Conservation (phyloP, 176 grass and related monocot species). For the Oryza nivara region DNA sequence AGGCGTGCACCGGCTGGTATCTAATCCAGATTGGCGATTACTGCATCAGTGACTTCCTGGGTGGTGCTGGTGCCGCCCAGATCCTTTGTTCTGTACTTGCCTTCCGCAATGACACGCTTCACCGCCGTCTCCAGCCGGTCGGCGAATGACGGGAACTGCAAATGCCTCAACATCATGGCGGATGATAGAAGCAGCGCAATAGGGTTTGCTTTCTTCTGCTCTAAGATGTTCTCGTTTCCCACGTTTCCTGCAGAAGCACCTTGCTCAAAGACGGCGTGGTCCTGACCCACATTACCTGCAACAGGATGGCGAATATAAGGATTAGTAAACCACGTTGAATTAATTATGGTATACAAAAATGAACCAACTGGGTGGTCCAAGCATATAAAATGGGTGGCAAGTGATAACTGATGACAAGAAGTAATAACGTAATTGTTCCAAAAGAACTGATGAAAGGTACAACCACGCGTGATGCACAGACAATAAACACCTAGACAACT, state of each 20-base stretch:
- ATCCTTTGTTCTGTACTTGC: conserved; percentile 74
- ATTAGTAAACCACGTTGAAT: conserved; percentile 23
- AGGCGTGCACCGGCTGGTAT: conserved; percentile 15
- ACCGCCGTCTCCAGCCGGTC: conserved; percentile 85
- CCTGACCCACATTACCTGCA: conserved; percentile 92
- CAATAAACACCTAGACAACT: no score
- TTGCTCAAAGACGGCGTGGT: conserved; percentile 96
- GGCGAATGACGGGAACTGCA: conserved; percentile 89
- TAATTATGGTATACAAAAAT: neutral
- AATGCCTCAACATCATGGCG: conserved; percentile 92
- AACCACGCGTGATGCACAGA: neutral
- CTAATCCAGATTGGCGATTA: conserved; percentile 76
- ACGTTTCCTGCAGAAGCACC: conserved; percentile 95
- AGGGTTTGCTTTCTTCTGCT: conserved; percentile 86
- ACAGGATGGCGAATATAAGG: conserved; percentile 2
- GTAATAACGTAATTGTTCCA: conserved; percentile 19
- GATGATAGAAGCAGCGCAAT: conserved; percentile 88
- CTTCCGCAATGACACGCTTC: conserved; percentile 68
- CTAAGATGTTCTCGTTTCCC: conserved; percentile 67
- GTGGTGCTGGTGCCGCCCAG: conserved; percentile 79
- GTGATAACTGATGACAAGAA: neutral
- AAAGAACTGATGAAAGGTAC: neutral
- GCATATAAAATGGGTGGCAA: neutral
- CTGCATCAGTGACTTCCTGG: conserved; percentile 86
- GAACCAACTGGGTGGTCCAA: neutral